Evolutionary conservation across 352 stramenopile genomes (phyloP), one percentile per base, ranked within the genome.

Genomic region (Globisporangium carolinianum): DNA sequence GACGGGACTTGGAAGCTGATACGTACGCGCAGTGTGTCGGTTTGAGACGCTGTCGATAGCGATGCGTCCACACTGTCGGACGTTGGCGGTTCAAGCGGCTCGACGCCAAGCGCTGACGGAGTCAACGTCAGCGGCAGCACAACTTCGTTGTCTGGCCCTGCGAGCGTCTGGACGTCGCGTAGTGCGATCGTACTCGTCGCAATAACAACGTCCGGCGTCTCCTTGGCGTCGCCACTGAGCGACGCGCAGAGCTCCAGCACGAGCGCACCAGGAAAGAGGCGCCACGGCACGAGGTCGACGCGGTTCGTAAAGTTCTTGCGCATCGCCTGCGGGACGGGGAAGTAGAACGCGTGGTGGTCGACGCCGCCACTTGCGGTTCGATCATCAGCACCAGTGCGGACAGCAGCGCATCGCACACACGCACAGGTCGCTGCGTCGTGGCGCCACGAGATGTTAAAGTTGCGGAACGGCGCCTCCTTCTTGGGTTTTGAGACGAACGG

Each of bases 321-420:
- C 48, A 68, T 77, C 6, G 82, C 77, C 66, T 92, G 84, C 6
- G 82, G 82, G 14, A 94, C 69, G 15, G 82, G 84, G 53, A 91
- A 94, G 46, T 86, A 91, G 56, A 78, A 87, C n/a, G 84, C 79
- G 49, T 94, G 80, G 43, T 91, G 81, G 66, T 94, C 84, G 14
- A 94, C 64, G 15, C 82, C 83, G 49, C 45, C 17, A 32, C 15
- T 32, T 17, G n/a, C 45, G 24, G 24, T 32, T 32, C 24, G 24
- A 32, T 32, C 24, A 32, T 32, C 24, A 32, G 24, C 24, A 32
- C 24, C 24, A 32, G 24, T 32, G 24, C 24, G 24, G 24, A 32
- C 24, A 35, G 45, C 5, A 4, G 45, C 45, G 61, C 82, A 92
- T 38, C 71, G 67, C 15, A 79, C 63, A 15, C 84, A 94, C 14